A percentile compares a stretch with the other conserved stretches of the same genome.
phyloP scores from a whole-genome alignment of 1,284 basidiomycete genomes.

The Microbotryum lychnidis-dioicae region DNA sequence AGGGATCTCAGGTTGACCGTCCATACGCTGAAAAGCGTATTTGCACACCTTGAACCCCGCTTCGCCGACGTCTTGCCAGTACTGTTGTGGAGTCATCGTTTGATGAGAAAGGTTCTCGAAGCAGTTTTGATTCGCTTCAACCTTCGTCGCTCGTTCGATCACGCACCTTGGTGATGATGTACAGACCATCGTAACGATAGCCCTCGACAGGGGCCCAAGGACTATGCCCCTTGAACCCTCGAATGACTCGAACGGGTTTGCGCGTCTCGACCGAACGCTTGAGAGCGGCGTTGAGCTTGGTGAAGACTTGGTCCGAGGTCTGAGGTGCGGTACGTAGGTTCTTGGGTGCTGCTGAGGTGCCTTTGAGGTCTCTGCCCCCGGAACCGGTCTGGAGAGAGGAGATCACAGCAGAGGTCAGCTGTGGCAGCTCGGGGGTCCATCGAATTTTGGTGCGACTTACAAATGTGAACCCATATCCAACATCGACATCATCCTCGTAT shows the following conservation, averaged over 20 bases:
- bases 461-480: slow-evolving; percentile 68
- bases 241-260: slow-evolving; percentile 69
- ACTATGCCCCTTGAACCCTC: slow-evolving; percentile 63
- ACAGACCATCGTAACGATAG: slow-evolving; percentile 77
- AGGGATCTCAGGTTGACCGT: slow-evolving; percentile 10
- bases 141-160: not conserved
- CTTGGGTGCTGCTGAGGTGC: slow-evolving; percentile 22
- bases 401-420: not conserved
- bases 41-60: slow-evolving; percentile 67
- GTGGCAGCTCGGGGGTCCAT: slow-evolving; percentile 30
- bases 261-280: slow-evolving; percentile 58
- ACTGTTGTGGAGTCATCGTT: slow-evolving; percentile 57
- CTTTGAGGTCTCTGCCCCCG: slow-evolving; percentile 68
- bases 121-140: not conserved
- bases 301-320: slow-evolving; percentile 66
- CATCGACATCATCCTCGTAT: slow-evolving; percentile 74
- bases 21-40: slow-evolving; percentile 51
- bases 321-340: slow-evolving; percentile 77
- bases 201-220: slow-evolving; percentile 37
- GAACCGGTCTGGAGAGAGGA: slow-evolving; percentile 35
- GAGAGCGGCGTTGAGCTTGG: slow-evolving; percentile 61
- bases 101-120: slow-evolving; percentile 4
- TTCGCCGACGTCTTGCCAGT: slow-evolving; percentile 50
- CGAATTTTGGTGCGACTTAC: slow-evolving; percentile 3
- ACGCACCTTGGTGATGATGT: slow-evolving; percentile 50